phyloP scores from a whole-genome alignment of 1,284 basidiomycete species.

The Phellopilus nigrolimitatus region DNA sequence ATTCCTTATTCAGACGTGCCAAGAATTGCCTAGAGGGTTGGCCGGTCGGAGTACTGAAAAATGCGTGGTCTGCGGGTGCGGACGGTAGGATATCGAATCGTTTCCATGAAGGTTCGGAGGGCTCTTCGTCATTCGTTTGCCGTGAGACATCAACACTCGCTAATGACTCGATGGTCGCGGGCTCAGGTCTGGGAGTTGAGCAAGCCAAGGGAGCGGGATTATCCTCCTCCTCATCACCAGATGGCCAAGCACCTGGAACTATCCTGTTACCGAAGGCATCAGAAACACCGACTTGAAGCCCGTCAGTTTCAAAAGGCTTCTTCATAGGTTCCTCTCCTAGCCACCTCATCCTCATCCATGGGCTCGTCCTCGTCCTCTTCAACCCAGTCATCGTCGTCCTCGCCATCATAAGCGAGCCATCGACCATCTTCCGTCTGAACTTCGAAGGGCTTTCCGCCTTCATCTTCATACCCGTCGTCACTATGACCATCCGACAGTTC shows the following conservation, averaged over 20 bases:
- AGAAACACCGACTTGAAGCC: conserved; percentile 31
- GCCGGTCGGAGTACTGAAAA: conserved; percentile 52
- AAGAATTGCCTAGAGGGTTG: conserved; percentile 73
- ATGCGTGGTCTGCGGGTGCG: conserved; percentile 79
- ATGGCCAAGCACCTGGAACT: conserved; percentile 18
- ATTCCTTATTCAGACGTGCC: conserved; percentile 75
- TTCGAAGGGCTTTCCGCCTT: conserved; percentile 24
- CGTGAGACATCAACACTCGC: not conserved
- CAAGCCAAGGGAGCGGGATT: conserved; percentile 26
- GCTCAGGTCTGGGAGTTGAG: conserved; percentile 25
- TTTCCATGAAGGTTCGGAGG: conserved; percentile 46
- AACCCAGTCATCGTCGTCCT: conserved; percentile 47
- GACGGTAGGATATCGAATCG: conserved; percentile 73
- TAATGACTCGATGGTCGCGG: conserved; percentile 15
- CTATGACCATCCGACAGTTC: conserved; percentile 34
- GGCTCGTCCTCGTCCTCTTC: conserved; percentile 35
- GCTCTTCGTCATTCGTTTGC: not conserved
- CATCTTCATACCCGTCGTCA: conserved; percentile 29
- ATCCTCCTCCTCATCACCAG: conserved; percentile 16
- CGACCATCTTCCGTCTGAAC: conserved; percentile 20
- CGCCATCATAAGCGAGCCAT: conserved; percentile 31
- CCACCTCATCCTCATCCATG: conserved; percentile 25
- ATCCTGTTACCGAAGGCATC: not conserved
- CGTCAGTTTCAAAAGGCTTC: conserved; percentile 21
- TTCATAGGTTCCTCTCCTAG: conserved; percentile 30